phyloP scores from a whole-genome alignment of 2,329 filamentous ascomycete species.

The Helotiales sp. region DNA sequence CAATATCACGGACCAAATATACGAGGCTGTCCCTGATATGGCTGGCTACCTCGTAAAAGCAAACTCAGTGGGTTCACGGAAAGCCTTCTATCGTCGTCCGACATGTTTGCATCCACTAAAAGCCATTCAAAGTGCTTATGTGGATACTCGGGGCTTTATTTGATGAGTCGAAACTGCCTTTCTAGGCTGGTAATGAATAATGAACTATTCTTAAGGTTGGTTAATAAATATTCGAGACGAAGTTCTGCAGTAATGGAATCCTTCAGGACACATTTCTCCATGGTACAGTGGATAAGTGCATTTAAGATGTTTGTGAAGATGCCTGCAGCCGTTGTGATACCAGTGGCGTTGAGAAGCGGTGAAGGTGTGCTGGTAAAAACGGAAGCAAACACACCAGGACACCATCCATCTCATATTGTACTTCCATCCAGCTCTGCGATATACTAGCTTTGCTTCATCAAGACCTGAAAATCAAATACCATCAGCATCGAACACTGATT shows the following conservation, averaged over 20 bases:
- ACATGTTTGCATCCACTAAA: constrained; percentile 6
- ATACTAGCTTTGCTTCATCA: neutral
- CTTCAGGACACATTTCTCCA: neutral
- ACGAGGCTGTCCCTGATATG: constrained; percentile 63
- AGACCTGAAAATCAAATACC: no score
- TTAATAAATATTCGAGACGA: neutral
- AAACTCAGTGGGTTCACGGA: constrained; percentile 44
- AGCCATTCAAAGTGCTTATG: neutral
- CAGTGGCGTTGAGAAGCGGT: constrained; percentile 6
- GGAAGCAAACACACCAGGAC: neutral
- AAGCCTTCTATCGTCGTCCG: constrained; percentile 2
- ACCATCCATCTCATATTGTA: neutral
- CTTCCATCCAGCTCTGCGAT: neutral
- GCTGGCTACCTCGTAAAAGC: constrained; percentile 71
- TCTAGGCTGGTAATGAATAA: neutral
- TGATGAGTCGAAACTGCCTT: neutral
- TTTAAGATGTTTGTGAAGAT: neutral
- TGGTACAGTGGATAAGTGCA: neutral
- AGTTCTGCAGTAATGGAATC: neutral
- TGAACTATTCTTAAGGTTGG: neutral
- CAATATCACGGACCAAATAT: constrained; percentile 58
- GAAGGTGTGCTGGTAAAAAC: constrained; percentile 1
- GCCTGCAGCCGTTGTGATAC: constrained; percentile 5
- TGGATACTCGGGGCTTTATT: neutral
- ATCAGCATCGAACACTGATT: no score